Evolutionary conservation across 345 rosid species (phyloP), one percentile per base, ranked within the genome.

Genomic region (Lepidium aucheri): DNA sequence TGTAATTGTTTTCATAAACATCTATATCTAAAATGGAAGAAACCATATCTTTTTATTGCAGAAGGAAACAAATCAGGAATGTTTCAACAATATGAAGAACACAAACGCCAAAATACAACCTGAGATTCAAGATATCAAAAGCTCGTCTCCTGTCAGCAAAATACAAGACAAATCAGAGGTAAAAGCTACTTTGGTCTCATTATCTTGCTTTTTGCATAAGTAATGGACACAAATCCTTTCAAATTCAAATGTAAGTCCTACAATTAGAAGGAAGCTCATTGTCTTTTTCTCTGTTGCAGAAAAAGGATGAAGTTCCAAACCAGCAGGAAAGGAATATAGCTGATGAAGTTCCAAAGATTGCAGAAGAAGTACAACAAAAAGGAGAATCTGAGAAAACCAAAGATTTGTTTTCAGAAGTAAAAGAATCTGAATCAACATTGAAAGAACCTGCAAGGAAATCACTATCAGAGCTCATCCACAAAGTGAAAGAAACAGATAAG

Each of bases 141-240:
- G 46, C 41, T 68, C 30, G 54, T 67, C 61, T 34, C 61, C 30
- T 63, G 74, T 11, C 32, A 67, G 62, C 73, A 57, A 8, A 6
- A 47, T 66, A 63, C 78, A 75, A 44, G 73, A 67, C 38, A 64
- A 32, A 16, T n/a, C 78, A 22, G 53, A 83, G 88, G 96, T 88
- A 42, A 76, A 81, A n/a, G 7, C 9, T 47, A 67, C 49, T 22
- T 34, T 45, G 17, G 10, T 50, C 39, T 39, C 51, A 58, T 26
- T 22, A 49, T 65, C 17, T 0, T 57, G 30, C 13, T 8, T 57
- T 49, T 36, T 71, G 1, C 26, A 32, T 5, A 20, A 52, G 17
- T 45, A 35, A 28, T 2, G 20, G 8, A 34, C 6, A 63, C 38
- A 71, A 30, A 43, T 9, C 18, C 12, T 47, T 72, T 8, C 14